Evolutionary conservation across 2,329 filamentous ascomycete species (phyloP), one percentile per base, ranked within the genome.

Genomic region (Pseudopyricularia cyperi): DNA sequence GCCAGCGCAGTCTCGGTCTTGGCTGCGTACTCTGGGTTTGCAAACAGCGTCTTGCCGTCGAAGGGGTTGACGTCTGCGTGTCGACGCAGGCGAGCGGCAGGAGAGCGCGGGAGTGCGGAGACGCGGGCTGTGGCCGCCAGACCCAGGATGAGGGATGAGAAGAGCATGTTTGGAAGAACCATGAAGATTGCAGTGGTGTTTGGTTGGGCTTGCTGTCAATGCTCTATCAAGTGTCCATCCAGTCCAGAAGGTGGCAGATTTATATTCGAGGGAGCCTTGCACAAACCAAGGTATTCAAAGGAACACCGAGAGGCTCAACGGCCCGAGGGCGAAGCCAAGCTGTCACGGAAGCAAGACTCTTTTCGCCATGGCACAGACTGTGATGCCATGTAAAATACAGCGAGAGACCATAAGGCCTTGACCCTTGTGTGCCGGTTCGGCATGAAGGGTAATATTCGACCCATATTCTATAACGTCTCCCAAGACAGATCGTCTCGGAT

Each of bases 41-140:
- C 68, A 57, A 73, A 76, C 26, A 77, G 63, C 7, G 65, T 69
- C 56, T 70, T 72, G 54, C 70, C 70, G 1, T 64, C 53, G 59
- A 80, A 78, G 0, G 77, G 68, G 52, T 71, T 70, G 50, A 59
- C 17, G 17, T 34, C 50, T 15, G 11, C 35, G 15, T 46, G 30
- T 26, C 52, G 28, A 32, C 52, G 28, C 14, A 46, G 32, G 35
- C 39, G 17, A 19, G 14, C 44, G 9, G n/a, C 3, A 34, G 11
- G 48, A 19, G 51, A 28, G 49, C 50, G 52, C 15, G 58, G 56
- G 7, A 55, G 48, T 26, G 58, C 58, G 11, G 56, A 37, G 17
- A 55, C 57, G 19, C 55, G 33, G 17, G 51, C 54, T 7, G 56
- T 57, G 28, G 57, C 55, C 24, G 58, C 52, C 42, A 60, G 54